These are phyloP conservation scores for Zygoascus bituminiphila DNA, from an alignment of 805 yeast genomes.

Conservation along the genomic window DNA sequence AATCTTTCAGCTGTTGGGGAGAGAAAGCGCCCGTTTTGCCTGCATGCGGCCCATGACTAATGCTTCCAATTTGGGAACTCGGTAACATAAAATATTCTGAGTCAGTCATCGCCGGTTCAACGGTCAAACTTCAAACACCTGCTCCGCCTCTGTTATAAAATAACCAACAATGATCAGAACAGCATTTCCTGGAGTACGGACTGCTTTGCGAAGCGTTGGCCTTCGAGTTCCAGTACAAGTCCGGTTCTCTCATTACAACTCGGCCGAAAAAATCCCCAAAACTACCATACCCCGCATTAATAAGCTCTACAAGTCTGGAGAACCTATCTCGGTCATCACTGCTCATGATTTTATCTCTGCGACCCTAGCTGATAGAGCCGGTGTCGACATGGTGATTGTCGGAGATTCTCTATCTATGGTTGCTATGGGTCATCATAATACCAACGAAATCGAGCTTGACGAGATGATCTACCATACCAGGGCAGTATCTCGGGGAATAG, in stretches of 20 bases:
- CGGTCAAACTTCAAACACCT: no score
- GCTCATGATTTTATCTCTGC: conserved; percentile 85
- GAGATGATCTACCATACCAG: conserved; percentile 67
- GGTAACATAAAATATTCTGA: no score
- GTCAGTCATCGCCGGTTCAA: no score
- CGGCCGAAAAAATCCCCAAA: conserved; percentile 20
- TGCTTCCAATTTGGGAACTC: no score
- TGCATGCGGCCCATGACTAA: no score
- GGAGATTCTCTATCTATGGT: conserved; percentile 96
- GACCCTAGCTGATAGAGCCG: conserved; percentile 54
- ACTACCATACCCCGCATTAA: conserved; percentile 37
- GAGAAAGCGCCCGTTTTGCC: no score
- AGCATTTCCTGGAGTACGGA: background rate
- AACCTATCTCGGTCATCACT: conserved; percentile 56
- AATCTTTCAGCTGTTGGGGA: no score
- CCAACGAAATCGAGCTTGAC: conserved; percentile 68
- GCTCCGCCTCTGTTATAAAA: no score
- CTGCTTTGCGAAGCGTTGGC: background rate
- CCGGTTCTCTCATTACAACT: conserved; percentile 16
- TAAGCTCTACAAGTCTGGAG: conserved; percentile 26
- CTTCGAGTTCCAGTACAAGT: background rate
- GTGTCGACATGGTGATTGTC: conserved; percentile 62
- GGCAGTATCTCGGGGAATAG: conserved; percentile 68
- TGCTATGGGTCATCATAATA: conserved; percentile 59
- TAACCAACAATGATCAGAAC: background rate